These are phyloP conservation scores for Baudoinia panamericana DNA, from an alignment of 495 filamentous ascomycete genomes.

Conservation along the genomic window DNA sequence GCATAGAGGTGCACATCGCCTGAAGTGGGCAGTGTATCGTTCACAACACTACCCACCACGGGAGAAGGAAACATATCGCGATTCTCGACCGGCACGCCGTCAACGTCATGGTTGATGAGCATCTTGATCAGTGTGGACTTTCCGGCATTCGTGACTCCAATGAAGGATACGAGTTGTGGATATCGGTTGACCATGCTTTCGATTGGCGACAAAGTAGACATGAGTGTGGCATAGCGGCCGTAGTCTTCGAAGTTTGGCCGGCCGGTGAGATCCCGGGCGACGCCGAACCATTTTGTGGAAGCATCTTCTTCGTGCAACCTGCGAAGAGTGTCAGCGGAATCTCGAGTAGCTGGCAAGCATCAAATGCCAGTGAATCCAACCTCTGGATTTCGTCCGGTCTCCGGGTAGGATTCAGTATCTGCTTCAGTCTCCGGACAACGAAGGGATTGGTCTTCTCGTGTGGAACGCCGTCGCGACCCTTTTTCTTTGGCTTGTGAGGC, in stretches of 20 bases:
- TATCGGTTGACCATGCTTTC: slow-evolving; percentile 16
- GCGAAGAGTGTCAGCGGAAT: no score
- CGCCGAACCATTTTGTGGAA: slow-evolving; percentile 22
- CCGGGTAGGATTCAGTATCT: slow-evolving; percentile 12
- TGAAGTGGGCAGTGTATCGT: slow-evolving; percentile 40
- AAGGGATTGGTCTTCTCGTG: slow-evolving; percentile 20
- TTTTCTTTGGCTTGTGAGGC: slow-evolving; percentile 17
- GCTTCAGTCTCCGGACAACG: slow-evolving; percentile 13
- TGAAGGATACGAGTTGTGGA: slow-evolving; percentile 32
- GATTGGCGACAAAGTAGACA: slow-evolving; percentile 13
- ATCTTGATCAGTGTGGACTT: slow-evolving; percentile 47
- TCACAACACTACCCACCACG: slow-evolving; percentile 31
- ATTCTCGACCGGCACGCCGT: slow-evolving; percentile 2
- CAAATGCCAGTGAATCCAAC: no score
- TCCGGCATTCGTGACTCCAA: slow-evolving; percentile 39
- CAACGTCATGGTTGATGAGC: slow-evolving; percentile 29
- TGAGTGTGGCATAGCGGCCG: slow-evolving; percentile 19
- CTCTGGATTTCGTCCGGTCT: slow-evolving; percentile 8
- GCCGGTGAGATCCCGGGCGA: slow-evolving; percentile 14
- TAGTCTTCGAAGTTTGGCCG: slow-evolving; percentile 19
- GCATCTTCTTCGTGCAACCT: slow-evolving; percentile 20
- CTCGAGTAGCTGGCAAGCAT: no score
- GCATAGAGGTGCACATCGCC: slow-evolving; percentile 52
- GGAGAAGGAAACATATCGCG: slow-evolving; percentile 21
- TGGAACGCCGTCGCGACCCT: slow-evolving; percentile 16